phyloP scores from a whole-genome alignment of 73 alveolate genomes.

The Paramecium octaurelia region DNA sequence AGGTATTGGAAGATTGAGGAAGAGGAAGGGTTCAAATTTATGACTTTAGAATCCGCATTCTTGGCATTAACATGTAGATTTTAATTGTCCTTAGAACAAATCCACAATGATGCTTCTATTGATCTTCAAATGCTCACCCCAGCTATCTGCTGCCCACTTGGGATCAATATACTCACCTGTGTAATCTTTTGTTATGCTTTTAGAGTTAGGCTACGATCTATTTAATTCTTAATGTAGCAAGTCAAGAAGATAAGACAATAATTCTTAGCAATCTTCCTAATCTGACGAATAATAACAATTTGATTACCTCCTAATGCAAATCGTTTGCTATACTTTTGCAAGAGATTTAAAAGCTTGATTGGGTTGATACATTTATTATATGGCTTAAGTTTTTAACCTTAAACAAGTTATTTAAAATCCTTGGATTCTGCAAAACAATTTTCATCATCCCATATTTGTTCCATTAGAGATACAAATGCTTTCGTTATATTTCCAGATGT shows the following conservation, averaged over 20 bases:
- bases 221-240: slow-evolving; percentile 78
- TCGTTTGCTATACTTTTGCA: not conserved
- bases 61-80: not conserved
- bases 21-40: slow-evolving; percentile 79
- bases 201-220: slow-evolving; percentile 47
- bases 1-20: slow-evolving; percentile 85
- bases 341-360: not conserved
- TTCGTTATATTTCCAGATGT: slow-evolving; percentile 66
- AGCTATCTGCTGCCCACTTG: slow-evolving; percentile 79
- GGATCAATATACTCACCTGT: slow-evolving; percentile 72
- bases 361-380: not conserved
- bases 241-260: slow-evolving; percentile 71
- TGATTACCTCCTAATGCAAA: slow-evolving; percentile 11
- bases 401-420: not conserved
- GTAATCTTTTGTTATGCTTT: slow-evolving; percentile 75
- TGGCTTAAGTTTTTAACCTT: not conserved
- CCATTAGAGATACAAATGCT: slow-evolving; percentile 63
- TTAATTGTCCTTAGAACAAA: slow-evolving; percentile 72
- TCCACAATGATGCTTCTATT: slow-evolving; percentile 92
- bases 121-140: slow-evolving; percentile 81
- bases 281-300: not conserved
- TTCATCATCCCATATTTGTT: slow-evolving; percentile 67
- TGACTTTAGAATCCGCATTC: slow-evolving; percentile 16
- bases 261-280: slow-evolving; percentile 78
- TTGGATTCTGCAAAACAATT: slow-evolving; percentile 3